Conservation (phyloP, 169 alveolate species). For the Plasmodium chabaudi region DNA sequence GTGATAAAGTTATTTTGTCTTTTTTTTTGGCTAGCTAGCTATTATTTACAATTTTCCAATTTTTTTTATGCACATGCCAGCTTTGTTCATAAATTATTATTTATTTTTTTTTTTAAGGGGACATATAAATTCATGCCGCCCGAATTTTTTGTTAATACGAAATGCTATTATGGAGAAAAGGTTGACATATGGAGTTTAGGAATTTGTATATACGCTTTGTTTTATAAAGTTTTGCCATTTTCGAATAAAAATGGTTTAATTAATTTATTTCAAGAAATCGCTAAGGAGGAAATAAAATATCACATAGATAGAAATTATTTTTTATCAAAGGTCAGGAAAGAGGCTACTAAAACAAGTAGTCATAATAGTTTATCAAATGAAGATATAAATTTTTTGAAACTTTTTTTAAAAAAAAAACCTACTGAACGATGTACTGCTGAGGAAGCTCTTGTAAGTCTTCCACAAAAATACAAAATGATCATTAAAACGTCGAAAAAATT, state of each 20-base stretch:
- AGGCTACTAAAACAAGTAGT: background rate
- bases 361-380: conserved; percentile 9
- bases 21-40: background rate
- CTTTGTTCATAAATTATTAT: background rate
- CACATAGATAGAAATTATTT: conserved; percentile 32
- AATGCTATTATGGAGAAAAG: conserved; percentile 40
- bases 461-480: background rate
- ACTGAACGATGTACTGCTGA: conserved; percentile 10
- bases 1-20: background rate
- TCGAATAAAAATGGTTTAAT: conserved; percentile 4
- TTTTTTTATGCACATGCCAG: background rate
- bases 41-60: background rate
- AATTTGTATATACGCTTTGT: conserved; percentile 39
- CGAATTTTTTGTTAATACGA: conserved; percentile 24
- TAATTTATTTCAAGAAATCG: conserved; percentile 32
- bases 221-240: conserved; percentile 45
- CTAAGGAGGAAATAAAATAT: conserved; percentile 29
- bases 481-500: background rate
- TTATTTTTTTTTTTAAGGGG: conserved; percentile 19
- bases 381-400: conserved; percentile 45
- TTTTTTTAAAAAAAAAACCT: conserved; percentile 22
- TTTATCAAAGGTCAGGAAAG: conserved; percentile 26
- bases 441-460: conserved; percentile 24
- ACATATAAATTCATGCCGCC: conserved; percentile 72
- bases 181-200: conserved; percentile 67